phyloP scores from a whole-genome alignment of 2,329 filamentous ascomycete species.

The Lasiodiplodia sp. region DNA sequence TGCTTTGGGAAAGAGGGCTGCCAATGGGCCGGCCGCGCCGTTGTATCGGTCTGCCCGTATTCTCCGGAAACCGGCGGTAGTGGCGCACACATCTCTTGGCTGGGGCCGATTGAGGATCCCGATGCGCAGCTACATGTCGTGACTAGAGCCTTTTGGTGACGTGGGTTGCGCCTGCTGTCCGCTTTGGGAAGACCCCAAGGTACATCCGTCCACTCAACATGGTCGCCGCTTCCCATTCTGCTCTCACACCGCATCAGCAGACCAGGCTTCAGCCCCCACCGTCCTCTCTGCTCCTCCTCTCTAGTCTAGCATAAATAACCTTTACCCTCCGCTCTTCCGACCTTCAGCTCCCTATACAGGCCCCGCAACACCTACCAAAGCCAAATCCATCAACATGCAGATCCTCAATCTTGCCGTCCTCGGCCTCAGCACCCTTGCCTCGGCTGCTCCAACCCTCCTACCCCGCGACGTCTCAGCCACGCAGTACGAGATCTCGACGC shows the following conservation, averaged over 20 bases:
- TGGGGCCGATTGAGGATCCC: background rate
- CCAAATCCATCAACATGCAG: constrained; percentile 5
- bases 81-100: background rate
- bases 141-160: background rate
- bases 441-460: constrained; percentile 5
- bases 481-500: constrained; percentile 34
- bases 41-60: constrained; percentile 1
- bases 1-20: background rate
- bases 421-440: background rate
- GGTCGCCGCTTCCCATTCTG: background rate
- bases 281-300: background rate
- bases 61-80: constrained; percentile 6
- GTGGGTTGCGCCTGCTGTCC: background rate
- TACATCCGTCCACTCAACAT: background rate
- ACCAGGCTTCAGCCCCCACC: background rate
- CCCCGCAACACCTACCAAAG: background rate
- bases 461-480: constrained; percentile 26
- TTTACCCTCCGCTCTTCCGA: background rate
- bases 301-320: background rate
- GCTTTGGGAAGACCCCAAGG: background rate
- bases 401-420: background rate
- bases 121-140: background rate
- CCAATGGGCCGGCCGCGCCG: background rate
- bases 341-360: background rate
- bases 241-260: background rate